Evolutionary conservation across 2,329 filamentous ascomycete species (phyloP), one percentile per base, ranked within the genome.

Genomic region (Pseudocercospora fuligena): DNA sequence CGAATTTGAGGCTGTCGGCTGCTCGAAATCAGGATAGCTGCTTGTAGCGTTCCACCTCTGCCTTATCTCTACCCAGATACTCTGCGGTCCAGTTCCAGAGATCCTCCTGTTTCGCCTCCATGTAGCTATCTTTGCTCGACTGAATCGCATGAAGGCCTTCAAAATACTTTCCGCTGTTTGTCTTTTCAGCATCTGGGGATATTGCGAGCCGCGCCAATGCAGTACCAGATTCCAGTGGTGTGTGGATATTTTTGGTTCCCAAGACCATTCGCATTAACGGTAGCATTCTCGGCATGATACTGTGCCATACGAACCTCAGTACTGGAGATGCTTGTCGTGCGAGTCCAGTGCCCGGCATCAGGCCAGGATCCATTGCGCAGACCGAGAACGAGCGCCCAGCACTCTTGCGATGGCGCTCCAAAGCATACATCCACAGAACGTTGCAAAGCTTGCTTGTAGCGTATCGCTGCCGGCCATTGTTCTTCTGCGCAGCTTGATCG

Each of bases 271-370:
- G 60, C 57, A 64, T 49, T 2, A 61, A 47, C 27, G 66, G 64
- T 25, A 66, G 43, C 31, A 69, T 61, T 58, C 56, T 63, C 29
- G 66, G 61, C 47, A 63, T 23, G 2, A 85, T 67, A 3, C 72
- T 61, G 1, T 69, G 58, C 76, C 77, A 83, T 0, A 82, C 0
- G 31, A 79, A 83, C 1, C 67, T 69, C 60, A 73, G 31, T 0
- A 80, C 0, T 1, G 46, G 29, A 9, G 25, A 59, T 1, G 69
- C 72, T 23, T 82, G 77, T 23, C 82, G 78, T 1, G 73, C 78
- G 1, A 85, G 72, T 0, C 78, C 80, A 5, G 82, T 83, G 0
- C 81, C 82, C 0, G 82, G 82, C 82, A 85, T 84, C 7, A 84
- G 74, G 0, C 83, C 83, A 1, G 83, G 84, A 69, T 85, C 80